Base-by-base conservation (phyloP, 495 filamentous ascomycete species). In the Lasiosphaeria miniovina region DNA sequence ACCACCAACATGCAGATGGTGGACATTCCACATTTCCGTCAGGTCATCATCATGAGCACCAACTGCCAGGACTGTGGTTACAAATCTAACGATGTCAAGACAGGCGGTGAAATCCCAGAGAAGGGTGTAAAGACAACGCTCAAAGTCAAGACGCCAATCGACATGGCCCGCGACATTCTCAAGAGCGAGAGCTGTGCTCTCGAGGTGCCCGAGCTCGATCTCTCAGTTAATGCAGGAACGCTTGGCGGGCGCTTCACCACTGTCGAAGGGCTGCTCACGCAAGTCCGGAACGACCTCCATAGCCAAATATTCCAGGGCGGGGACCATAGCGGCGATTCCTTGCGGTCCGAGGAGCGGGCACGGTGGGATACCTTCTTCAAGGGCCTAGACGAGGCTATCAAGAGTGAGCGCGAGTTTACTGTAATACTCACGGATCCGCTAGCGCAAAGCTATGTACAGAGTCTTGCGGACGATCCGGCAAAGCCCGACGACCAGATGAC, bases 231-330 rank as follows among this genome's bases (percentile, higher is more conserved):
- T 68, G 90, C 93, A 0, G 94, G 94, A 46, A 97, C 93, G 0
- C 83, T 98, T 4, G 94, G 94, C 61, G 93, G 93, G n/a, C 86
- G 93, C 45, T 98, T 98, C 78, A 98, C 94, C 9, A 98, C 95
- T 5, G 84, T 98, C 17, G 95, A 98, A 74, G 94, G 94, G 61
- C 83, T 97, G 24, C 80, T 98, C n/a, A 93, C 90, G 0, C 91
- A 98, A 71, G 86, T 98, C 55, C 85, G 91, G 43, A 88, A 96
- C 68, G 93, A 98, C 69, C 79, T 98, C 45, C 85, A 85, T 65
- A 84, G 81, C 43, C 88, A 91, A 58, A 93, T 97, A 65, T 98
- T 93, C 75, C 86, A 96, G 65, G 77, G 85, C 14, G 85, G 82
- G 4, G 58, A 52, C 33, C 31, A 15, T 9, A 71, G 73, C 1